Evolutionary conservation across 306 rosid species (phyloP), one percentile per base, ranked within the genome.

Genomic region (Canavalia ensiformis): DNA sequence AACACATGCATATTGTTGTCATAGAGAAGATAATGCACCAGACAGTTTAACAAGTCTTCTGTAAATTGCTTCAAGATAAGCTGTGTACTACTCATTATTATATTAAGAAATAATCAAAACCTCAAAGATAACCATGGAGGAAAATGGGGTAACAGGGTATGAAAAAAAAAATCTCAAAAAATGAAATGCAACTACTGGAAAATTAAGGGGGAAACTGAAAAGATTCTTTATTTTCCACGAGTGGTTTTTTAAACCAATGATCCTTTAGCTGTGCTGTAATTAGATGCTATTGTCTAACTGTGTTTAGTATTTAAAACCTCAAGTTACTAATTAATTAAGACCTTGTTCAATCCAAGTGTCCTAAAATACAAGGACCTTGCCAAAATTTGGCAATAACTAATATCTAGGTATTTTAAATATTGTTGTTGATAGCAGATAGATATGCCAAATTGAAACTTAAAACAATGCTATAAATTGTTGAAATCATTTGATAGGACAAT

Each of bases 241-340:
- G 45, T 71, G 11, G 39, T 13, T 60, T 39, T 80, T 72, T 7
- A 49, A 28, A 49, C 62, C 29, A 37, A 31, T 55, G 57, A 67
- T 67, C 67, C 57, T 54, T 54, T 67, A 65, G 30, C n/a, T 44
- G 64, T 57, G 67, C 30, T 51, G 68, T 63, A 49, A 51, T 47
- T 81, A 72, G 66, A 29, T 64, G 46, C 3, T 42, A 51, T 50
- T 76, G 57, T 31, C 4, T 30, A 44, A 25, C n/a, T 62, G 12
- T 18, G 42, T 50, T 51, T 57, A 50, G 52, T 45, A 72, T 12
- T 54, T 63, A 18, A 76, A 71, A 28, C 44, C 58, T 28, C 12
- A 5, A 25, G 44, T 72, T 85, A 45, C 67, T 39, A 30, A 50
- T 11, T 41, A 65, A 72, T 60, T 25, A 70, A 68, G 82, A 74